These are phyloP conservation scores for Pneumocystis wakefieldiae DNA, from an alignment of 1,139 yeast genomes.

Conservation along the genomic window DNA sequence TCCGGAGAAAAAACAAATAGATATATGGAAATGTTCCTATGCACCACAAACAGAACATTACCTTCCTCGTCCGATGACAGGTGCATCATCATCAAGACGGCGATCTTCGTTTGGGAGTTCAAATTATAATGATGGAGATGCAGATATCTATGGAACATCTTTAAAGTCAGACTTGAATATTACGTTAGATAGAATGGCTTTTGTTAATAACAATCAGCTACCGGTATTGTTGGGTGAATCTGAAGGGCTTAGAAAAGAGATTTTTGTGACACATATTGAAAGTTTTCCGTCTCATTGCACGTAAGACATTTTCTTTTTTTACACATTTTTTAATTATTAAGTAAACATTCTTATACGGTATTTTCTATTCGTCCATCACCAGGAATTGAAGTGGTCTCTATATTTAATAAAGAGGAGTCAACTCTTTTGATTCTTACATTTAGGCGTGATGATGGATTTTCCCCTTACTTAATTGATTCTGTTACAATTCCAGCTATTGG, in stretches of 20 bases:
- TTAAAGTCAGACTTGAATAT: background rate
- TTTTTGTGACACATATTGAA: constrained; percentile 4
- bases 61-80: constrained; percentile 4
- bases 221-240: background rate
- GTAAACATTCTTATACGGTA: background rate
- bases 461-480: background rate
- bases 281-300: background rate
- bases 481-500: background rate
- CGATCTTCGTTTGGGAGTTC: constrained; percentile 18
- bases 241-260: constrained; percentile 6
- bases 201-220: background rate
- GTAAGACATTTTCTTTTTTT: constrained; percentile 4
- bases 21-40: constrained; percentile 2
- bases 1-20: constrained; percentile 2
- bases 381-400: constrained; percentile 3
- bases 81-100: constrained; percentile 13
- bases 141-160: background rate
- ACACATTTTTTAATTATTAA: background rate
- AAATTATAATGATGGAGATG: constrained; percentile 6
- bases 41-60: constrained; percentile 12
- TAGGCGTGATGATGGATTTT: background rate
- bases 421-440: background rate
- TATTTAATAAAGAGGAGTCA: background rate
- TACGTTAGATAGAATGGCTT: background rate
- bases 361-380: constrained; percentile 1